Evolutionary conservation across 805 yeast genomes (phyloP), one percentile per base, ranked within the genome.

Genomic region (Nakazawaea peltata): DNA sequence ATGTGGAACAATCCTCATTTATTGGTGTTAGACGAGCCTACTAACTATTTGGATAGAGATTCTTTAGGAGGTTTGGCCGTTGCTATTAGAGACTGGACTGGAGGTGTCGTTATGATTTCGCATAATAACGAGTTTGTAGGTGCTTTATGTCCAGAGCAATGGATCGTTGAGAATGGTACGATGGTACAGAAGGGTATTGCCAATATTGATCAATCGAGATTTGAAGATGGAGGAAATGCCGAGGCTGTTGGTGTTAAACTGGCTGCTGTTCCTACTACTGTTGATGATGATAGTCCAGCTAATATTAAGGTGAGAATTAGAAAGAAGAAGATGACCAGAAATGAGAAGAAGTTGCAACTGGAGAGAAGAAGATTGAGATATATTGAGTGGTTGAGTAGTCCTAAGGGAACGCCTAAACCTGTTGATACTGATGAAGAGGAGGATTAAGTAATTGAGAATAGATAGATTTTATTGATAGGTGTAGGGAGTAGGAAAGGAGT

Each of bases 1-100:
- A 90, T 90, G 92, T 90, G 98, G 98, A 90, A 92, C 65, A 92
- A 90, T 57, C 98, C 98, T 14, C 98, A 90, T 61, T 74, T 90
- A 60, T 73, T 90, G 44, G 98, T 90, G 28, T 71, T 90, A 42
- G 98, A 90, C 63, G 98, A 90, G 74, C 98, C 98, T 57, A 90
- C 97, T 53, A 90, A 90, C 67, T 90, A 92, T 69, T 70, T 90
- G 64, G 98, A 90, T 63, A 81, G 98, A 70, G 98, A 90, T 59
- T 88, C 97, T 18, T 71, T 90, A 43, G 98, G 97, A 60, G 98
- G 97, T 32, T 71, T 90, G 48, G 97, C 98, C 19, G 77, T 90
- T 50, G 98, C 98, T 33, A 92, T 90, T 54, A 80, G 97, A 62
- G 97, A 90, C 58, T 90, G 97, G 97, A 62, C 75, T 44, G 98